Evolutionary conservation across 2,329 filamentous ascomycete species (phyloP).

Genomic region (Ceratocystis destructans): DNA sequence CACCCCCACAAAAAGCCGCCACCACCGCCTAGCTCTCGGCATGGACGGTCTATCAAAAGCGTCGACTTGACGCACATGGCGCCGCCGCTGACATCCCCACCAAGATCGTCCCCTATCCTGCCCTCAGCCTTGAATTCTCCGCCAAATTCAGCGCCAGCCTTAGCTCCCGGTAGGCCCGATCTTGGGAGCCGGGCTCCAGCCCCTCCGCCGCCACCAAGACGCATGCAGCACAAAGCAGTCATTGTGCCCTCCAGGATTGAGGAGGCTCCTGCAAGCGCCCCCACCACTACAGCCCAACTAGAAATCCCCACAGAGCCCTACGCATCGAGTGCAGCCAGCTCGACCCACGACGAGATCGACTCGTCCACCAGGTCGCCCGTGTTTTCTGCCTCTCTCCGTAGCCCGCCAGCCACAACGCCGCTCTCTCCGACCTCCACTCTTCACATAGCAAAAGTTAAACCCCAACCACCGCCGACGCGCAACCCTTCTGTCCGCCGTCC

Average conservation of each 20-base stretch:
- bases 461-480: conserved; percentile 34
- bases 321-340: background rate
- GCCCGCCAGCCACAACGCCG: conserved; percentile 31
- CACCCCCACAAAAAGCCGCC: conserved; percentile 48
- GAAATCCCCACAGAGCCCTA: background rate
- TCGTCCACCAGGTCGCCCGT: background rate
- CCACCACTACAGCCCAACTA: background rate
- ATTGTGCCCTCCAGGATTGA: background rate
- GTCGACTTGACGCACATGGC: conserved; percentile 29
- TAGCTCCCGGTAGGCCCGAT: conserved; percentile 31
- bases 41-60: conserved; percentile 58
- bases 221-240: conserved; percentile 16
- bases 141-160: conserved; percentile 21
- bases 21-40: conserved; percentile 58
- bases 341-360: background rate
- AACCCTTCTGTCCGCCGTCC: conserved; percentile 34
- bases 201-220: conserved; percentile 11
- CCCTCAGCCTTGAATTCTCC: conserved; percentile 20
- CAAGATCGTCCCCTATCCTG: background rate
- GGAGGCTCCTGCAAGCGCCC: background rate
- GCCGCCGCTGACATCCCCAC: background rate
- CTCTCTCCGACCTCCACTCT: conserved; percentile 33
- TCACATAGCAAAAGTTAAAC: conserved; percentile 24
- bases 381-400: conserved; percentile 15
- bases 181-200: conserved; percentile 23